Conservation (phyloP, 805 yeast species). For the Wickerhamiella sorbophila region DNA sequence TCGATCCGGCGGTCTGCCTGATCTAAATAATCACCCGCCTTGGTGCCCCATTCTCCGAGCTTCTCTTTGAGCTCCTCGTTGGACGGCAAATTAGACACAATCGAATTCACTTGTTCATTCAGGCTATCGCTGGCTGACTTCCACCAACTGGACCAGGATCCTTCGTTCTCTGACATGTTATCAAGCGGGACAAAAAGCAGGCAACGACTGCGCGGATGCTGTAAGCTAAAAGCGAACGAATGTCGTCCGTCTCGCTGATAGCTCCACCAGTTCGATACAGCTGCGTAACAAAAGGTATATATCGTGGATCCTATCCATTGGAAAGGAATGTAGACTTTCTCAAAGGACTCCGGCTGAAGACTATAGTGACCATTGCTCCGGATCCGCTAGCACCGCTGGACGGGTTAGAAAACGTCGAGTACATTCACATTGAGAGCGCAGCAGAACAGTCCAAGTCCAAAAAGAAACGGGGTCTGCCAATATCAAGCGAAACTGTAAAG, state of each 20-base stretch:
- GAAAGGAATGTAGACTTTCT: conserved; percentile 57
- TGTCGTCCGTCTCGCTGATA: too few relatives aligned
- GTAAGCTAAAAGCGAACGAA: too few relatives aligned
- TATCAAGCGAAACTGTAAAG: conserved; percentile 48
- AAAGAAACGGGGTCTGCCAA: conserved; percentile 41
- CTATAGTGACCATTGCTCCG: conserved; percentile 71
- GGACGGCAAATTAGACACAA: conserved; percentile 9
- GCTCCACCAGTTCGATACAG: conserved; percentile 59
- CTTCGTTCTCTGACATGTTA: background rate
- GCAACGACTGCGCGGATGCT: too few relatives aligned
- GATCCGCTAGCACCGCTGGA: conserved; percentile 37
- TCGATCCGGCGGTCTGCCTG: conserved; percentile 63
- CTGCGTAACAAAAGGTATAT: conserved; percentile 51
- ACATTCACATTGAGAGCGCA: conserved; percentile 52
- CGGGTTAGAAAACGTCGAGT: conserved; percentile 46
- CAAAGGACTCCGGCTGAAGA: conserved; percentile 46
- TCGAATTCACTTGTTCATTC: background rate
- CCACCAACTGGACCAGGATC: background rate
- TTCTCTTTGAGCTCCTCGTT: conserved; percentile 17
- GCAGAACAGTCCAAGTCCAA: conserved; percentile 32
- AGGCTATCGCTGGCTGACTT: too few relatives aligned
- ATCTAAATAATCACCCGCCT: conserved; percentile 53
- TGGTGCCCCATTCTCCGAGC: conserved; percentile 23
- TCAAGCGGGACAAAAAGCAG: too few relatives aligned
- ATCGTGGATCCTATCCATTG: conserved; percentile 80